Evolutionary conservation across 2,329 filamentous ascomycete genomes (phyloP).

Genomic region (Phoma sp.): DNA sequence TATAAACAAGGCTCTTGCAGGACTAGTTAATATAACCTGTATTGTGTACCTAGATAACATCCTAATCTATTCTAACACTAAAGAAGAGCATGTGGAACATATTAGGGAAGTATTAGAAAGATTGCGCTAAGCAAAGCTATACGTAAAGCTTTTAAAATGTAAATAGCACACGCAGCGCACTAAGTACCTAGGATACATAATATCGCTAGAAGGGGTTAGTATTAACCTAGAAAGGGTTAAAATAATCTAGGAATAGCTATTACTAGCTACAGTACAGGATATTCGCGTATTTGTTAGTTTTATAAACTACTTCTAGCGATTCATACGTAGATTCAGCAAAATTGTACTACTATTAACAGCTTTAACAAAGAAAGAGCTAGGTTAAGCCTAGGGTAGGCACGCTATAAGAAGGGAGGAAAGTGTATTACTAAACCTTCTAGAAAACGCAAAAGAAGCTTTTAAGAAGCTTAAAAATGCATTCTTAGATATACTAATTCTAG

Average conservation of each 20-base stretch:
- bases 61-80: neutral
- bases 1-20: neutral
- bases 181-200: neutral
- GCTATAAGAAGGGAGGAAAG: neutral
- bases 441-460: neutral
- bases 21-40: neutral
- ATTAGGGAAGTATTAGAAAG: neutral
- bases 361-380: neutral
- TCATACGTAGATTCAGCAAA: neutral
- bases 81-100: neutral
- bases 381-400: neutral
- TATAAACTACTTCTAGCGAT: neutral
- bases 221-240: neutral
- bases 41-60: neutral
- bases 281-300: neutral
- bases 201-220: neutral
- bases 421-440: neutral
- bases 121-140: neutral
- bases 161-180: neutral
- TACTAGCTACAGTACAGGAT: neutral
- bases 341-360: neutral
- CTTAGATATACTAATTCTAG: neutral
- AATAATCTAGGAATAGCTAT: neutral
- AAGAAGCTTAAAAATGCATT: neutral
- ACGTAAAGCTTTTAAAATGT: neutral